These are phyloP conservation scores for Raddia guianensis DNA, from an alignment of 176 grass and related monocot species.

Conservation along the genomic window DNA sequence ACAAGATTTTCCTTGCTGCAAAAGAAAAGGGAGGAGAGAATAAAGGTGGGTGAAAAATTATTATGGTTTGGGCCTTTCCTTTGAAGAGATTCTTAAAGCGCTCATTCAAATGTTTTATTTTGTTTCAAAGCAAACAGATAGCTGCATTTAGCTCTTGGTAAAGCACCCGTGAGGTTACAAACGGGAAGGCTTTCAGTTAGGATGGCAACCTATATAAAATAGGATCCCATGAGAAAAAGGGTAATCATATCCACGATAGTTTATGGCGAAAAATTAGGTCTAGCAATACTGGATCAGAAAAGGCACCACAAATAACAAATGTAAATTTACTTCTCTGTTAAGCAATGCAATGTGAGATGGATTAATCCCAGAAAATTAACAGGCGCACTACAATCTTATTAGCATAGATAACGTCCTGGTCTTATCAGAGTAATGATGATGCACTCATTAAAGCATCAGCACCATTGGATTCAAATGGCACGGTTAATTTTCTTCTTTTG, in stretches of 20 bases:
- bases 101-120: conserved; percentile 41
- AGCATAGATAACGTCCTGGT: conserved; percentile 32
- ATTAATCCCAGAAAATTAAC: conserved; percentile 16
- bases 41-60: conserved; percentile 48
- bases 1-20: conserved; percentile 45
- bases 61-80: conserved; percentile 40
- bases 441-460: conserved; percentile 38
- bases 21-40: conserved; percentile 39
- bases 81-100: conserved; percentile 61
- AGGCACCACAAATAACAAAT: conserved; percentile 1
- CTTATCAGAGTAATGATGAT: conserved; percentile 41
- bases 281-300: conserved; percentile 36
- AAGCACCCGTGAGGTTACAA: conserved; percentile 20
- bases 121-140: conserved; percentile 43
- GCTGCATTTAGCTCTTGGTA: conserved; percentile 28
- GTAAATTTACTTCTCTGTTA: conserved; percentile 42
- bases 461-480: conserved; percentile 33
- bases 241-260: conserved; percentile 38
- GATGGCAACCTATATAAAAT: conserved; percentile 38
- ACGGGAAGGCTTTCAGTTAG: not conserved
- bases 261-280: conserved; percentile 36
- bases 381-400: conserved; percentile 20
- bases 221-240: conserved; percentile 32
- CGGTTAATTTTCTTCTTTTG: conserved; percentile 34
- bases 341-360: conserved; percentile 29